phyloP scores from a whole-genome alignment of 208 protist genomes.

The Leptomonas seymouri region DNA sequence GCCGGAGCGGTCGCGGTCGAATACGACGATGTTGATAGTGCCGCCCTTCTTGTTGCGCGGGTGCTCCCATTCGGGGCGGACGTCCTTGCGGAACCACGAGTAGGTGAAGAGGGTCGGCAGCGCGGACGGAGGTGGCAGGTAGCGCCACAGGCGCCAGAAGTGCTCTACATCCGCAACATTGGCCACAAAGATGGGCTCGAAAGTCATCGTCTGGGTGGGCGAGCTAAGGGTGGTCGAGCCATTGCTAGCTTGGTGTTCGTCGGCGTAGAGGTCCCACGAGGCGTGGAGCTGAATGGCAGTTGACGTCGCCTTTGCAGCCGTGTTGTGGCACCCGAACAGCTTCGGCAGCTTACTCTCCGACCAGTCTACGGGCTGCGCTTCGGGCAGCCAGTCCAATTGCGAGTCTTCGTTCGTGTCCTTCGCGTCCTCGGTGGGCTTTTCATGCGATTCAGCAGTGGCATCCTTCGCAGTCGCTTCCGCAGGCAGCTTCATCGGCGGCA shows the following conservation, averaged over 20 bases:
- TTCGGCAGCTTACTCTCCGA: constrained; percentile 54
- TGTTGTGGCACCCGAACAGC: constrained; percentile 70
- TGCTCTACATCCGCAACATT: constrained; percentile 71
- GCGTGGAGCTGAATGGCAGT: constrained; percentile 62
- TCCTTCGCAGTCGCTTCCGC: constrained; percentile 7
- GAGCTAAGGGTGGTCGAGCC: constrained; percentile 24
- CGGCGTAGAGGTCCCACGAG: constrained; percentile 81
- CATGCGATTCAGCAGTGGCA: constrained; percentile 10
- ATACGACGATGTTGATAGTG: constrained; percentile 81
- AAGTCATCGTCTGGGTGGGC: constrained; percentile 26
- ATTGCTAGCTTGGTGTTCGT: constrained; percentile 60
- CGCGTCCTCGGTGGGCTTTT: constrained; percentile 11
- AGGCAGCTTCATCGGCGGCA: constrained; percentile 7
- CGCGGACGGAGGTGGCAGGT: constrained; percentile 64
- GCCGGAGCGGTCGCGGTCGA: constrained; percentile 77
- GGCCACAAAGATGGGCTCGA: constrained; percentile 76
- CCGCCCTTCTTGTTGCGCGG: constrained; percentile 85
- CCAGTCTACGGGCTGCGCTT: constrained; percentile 44
- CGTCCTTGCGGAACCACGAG: constrained; percentile 85
- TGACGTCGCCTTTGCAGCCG: constrained; percentile 48
- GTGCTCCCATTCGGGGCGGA: constrained; percentile 88
- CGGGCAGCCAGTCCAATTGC: constrained; percentile 41
- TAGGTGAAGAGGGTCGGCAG: constrained; percentile 76
- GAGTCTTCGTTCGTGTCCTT: constrained; percentile 28
- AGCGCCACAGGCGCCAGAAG: constrained; percentile 87